phyloP scores from a whole-genome alignment of 257 asterid species.

The Buddleja alternifolia region DNA sequence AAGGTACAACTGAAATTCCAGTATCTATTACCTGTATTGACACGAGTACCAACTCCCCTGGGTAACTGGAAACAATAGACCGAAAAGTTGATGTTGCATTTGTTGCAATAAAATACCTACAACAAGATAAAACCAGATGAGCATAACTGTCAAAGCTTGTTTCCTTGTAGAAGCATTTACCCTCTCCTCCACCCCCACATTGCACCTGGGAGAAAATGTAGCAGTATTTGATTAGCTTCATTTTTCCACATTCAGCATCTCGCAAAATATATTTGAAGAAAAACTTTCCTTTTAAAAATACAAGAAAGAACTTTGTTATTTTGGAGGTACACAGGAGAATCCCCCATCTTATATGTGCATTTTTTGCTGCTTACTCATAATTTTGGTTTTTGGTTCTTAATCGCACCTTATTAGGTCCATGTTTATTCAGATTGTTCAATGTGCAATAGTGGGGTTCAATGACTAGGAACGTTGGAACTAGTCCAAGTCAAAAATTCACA shows the following conservation, averaged over 20 bases:
- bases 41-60: slow-evolving; percentile 77
- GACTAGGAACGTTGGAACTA: neutral
- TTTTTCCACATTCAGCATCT: slow-evolving; percentile 8
- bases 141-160: slow-evolving; percentile 6
- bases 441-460: neutral
- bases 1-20: neutral
- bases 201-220: neutral
- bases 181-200: slow-evolving; percentile 2
- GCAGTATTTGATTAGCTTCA: slow-evolving; percentile 1
- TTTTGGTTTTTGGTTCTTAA: neutral
- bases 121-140: slow-evolving; percentile 30
- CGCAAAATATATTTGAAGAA: neutral
- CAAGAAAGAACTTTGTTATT: neutral
- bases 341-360: slow-evolving; percentile 9
- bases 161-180: slow-evolving; percentile 3
- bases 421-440: neutral
- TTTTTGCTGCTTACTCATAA: neutral
- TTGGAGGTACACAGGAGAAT: neutral
- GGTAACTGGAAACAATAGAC: slow-evolving; percentile 77
- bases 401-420: neutral
- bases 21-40: slow-evolving; percentile 72
- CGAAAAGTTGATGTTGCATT: slow-evolving; percentile 88
- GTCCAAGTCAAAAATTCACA: slow-evolving; percentile 12
- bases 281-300: neutral
- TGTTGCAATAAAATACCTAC: slow-evolving; percentile 76